Base-by-base conservation (phyloP, 2,329 filamentous ascomycete genomes). In the Aspergillus sp. region DNA sequence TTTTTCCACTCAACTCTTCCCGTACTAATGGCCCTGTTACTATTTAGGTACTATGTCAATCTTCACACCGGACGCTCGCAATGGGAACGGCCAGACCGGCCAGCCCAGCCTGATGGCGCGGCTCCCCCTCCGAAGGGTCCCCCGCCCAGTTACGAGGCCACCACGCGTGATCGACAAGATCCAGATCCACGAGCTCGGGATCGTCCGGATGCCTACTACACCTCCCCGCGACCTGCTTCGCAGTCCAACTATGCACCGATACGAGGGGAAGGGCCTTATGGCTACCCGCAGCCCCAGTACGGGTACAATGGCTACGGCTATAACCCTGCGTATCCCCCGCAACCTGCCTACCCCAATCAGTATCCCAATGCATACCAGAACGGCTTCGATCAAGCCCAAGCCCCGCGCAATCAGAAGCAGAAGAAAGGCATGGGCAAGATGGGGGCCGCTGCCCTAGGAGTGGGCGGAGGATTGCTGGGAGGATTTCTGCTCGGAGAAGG, bases 401-500 rank as follows among this genome's bases (percentile, higher is more conserved):
- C 39, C 1, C 53, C 41, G 10, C 53, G 10, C 3, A 19, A 32
- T 7, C 53, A 44, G 39, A 55, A 55, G 41, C 25, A 55, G 15
- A 44, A 36, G 19, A 42, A 44, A 7, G 53, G 53, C 25, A 30
- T 55, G 41, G 53, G 53, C 1, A 55, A 44, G 39, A 44, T 42
- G n/a, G 53, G 53, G 2, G 53, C 53, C 2, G 53, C 53, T 5
- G 53, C 53, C 7, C 15, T 55, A 10, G 53, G 53, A 2, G 36
- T 55, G 23, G 53, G 53, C 5, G 53, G 53, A 23, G 53, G 53
- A 3, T 30, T 55, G 39, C 53, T 55, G n/a, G 53, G 53, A 8
- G 53, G 53, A 11, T 36, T 55, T 11, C 25, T 55, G 19, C 53
- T 55, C 39, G 53, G 53, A 10, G 53, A 55, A 41, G 53, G 53